Percentiles rank a stretch among this genome's conserved stretches.
Conservation (phyloP, 2,329 filamentous ascomycete species). For the Pseudopithomyces chartarum region DNA sequence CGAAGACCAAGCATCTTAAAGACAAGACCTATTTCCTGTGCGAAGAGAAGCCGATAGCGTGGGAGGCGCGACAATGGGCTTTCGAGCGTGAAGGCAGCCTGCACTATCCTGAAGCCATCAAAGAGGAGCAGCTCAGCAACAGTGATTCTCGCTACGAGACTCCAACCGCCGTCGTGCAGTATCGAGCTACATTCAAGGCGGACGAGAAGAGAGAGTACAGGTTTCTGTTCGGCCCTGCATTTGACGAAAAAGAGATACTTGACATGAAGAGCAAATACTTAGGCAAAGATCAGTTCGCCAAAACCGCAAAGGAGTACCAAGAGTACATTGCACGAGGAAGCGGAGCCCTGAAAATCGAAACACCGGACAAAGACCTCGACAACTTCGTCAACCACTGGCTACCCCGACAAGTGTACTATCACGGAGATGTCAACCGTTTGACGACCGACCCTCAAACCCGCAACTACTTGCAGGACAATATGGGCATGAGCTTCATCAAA, state of each 20-base stretch:
- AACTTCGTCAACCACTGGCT: conserved; percentile 66
- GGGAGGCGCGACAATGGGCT: conserved; percentile 58
- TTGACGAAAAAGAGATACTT: conserved; percentile 57
- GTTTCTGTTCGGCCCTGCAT: conserved; percentile 61
- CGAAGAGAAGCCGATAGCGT: conserved; percentile 57
- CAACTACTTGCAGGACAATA: conserved; percentile 65
- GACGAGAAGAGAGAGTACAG: conserved; percentile 55
- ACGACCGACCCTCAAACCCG: conserved; percentile 64
- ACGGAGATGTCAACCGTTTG: conserved; percentile 63
- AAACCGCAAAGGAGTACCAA: conserved; percentile 55
- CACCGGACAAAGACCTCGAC: conserved; percentile 60
- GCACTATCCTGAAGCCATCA: conserved; percentile 55
- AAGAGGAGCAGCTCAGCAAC: conserved; percentile 46
- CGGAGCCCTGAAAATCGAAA: conserved; percentile 59
- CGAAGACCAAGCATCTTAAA: conserved; percentile 62
- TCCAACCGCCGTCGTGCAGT: conserved; percentile 60
- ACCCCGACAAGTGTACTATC: conserved; percentile 62
- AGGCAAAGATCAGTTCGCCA: conserved; percentile 54
- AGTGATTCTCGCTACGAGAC: conserved; percentile 62
- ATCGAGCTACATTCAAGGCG: conserved; percentile 49
- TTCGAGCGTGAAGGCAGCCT: conserved; percentile 64
- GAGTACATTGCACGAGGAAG: conserved; percentile 57
- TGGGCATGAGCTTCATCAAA: conserved; percentile 64
- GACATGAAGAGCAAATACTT: conserved; percentile 56
- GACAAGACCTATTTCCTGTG: conserved; percentile 64